Base-by-base conservation (phyloP, 2,329 filamentous ascomycete species). In the Plenodomus lindquistii region DNA sequence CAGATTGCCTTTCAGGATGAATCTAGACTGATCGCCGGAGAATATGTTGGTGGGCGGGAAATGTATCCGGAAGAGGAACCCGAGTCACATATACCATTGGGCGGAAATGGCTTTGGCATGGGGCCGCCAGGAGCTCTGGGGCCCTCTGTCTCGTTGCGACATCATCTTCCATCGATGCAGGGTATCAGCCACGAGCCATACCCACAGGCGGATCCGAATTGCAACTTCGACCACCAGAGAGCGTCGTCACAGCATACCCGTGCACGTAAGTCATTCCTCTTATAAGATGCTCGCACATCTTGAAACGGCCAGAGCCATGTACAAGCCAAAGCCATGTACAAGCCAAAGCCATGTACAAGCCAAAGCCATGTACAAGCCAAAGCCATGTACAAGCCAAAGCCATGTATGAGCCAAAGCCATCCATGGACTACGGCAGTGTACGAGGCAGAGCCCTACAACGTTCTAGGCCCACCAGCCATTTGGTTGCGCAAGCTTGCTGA, bases 11-110 rank as follows among this genome's bases (percentile, higher is more conserved):
- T 97, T 60, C 81, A 88, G 63, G 93, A 97, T 67, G 91, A 97
- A 68, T 97, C 92, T 18, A 83, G 91, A 22, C 81, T 88, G 39
- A 95, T 97, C 70, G 93, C 93, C 6, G 93, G 89, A 1, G 91
- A 96, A 69, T 97, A 97, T 70, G 80, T 83, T 44, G 91, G 90
- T 3, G 93, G 93, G 0, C 75, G 86, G 19, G 82, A 84, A 56
- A 85, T 84, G 54, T 97, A 97, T 72, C 80, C 85, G 19, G 78
- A 78, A 4, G 68, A 83, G 22, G 78, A 60, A 5, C 21, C 60
- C 20, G 62, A 63, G 18, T 18, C 49, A 11, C 53, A 59, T 31
- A 31, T 57, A 21, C 44, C 65, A 27, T 44, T 59, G 22, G 47
- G 50, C 18, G 57, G 44, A 42, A 65, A 61, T 58, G 60, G 64